A percentile compares a stretch with the other conserved stretches of the same genome.
Evolutionary conservation across 768 basidiomycete species (phyloP).

Genomic region (Tricholoma hemisulphureum): DNA sequence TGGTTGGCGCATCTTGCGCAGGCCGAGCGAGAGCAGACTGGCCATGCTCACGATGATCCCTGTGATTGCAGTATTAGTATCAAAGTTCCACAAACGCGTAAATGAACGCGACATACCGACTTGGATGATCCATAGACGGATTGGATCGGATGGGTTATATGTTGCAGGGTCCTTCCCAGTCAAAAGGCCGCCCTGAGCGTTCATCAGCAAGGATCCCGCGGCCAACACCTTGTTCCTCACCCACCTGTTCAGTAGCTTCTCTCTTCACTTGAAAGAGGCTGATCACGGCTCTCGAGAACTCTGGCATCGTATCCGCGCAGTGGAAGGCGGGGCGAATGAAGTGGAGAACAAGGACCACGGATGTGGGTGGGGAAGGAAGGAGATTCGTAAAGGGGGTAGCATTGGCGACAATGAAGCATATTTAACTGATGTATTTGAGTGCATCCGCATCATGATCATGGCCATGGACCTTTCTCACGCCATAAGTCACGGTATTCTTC

Average conservation of each 20-base stretch:
- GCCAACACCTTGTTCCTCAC: background rate
- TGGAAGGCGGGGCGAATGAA: background rate
- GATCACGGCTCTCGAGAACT: slow-evolving; percentile 36
- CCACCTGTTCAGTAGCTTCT: slow-evolving; percentile 40
- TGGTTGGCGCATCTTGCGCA: slow-evolving; percentile 77
- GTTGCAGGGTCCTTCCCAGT: slow-evolving; percentile 69
- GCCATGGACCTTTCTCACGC: no score
- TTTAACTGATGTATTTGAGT: no score
- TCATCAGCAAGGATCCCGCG: background rate
- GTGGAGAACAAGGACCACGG: no score
- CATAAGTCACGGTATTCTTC: no score
- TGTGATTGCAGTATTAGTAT: slow-evolving; percentile 21
- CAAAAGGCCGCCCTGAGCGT: slow-evolving; percentile 66
- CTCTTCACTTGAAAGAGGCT: slow-evolving; percentile 33
- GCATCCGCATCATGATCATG: no score
- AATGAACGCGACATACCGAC: slow-evolving; percentile 48
- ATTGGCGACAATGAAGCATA: no score
- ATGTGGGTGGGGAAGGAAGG: background rate
- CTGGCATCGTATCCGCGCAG: slow-evolving; percentile 27
- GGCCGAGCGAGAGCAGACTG: slow-evolving; percentile 67
- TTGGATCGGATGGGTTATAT: slow-evolving; percentile 64
- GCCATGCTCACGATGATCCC: slow-evolving; percentile 81
- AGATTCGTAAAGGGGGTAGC: no score
- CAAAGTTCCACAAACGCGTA: background rate
- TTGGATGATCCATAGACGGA: slow-evolving; percentile 76